phyloP scores from a whole-genome alignment of 1,139 yeast species.

The Schwanniomyces etchellsii region DNA sequence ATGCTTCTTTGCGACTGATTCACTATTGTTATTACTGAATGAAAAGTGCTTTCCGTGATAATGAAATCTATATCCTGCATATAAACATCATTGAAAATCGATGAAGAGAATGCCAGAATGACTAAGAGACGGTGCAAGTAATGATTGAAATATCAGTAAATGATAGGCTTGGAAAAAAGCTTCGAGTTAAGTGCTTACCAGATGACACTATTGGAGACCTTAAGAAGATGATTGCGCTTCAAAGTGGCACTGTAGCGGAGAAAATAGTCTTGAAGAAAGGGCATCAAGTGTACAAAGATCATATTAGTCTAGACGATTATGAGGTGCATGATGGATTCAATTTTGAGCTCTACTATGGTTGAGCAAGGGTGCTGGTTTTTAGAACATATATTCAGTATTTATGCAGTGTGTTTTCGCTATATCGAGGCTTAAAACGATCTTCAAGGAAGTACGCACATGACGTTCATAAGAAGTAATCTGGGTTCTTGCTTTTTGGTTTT shows the following conservation, averaged over 20 bases:
- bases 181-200: conserved; percentile 78
- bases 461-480: conserved; percentile 63
- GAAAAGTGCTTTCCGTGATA: too few relatives aligned
- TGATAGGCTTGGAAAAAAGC: conserved; percentile 77
- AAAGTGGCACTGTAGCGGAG: conserved; percentile 69
- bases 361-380: background rate
- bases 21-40: too few relatives aligned
- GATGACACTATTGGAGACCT: conserved; percentile 90
- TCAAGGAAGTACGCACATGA: background rate
- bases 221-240: conserved; percentile 76
- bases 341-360: conserved; percentile 74
- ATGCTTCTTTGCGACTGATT: too few relatives aligned
- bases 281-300: conserved; percentile 79
- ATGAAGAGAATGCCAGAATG: too few relatives aligned
- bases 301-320: conserved; percentile 84
- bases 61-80: too few relatives aligned
- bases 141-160: conserved; percentile 32
- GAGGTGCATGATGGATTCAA: conserved; percentile 89
- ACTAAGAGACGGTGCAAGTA: too few relatives aligned
- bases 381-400: conserved; percentile 1
- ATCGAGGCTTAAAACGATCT: background rate
- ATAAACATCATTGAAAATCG: too few relatives aligned
- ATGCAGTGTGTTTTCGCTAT: background rate
- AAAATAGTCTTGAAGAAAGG: conserved; percentile 70
- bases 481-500: conserved; percentile 34